Evolutionary conservation across 1,284 basidiomycete genomes (phyloP).

Genomic region (Puccinia coronata): DNA sequence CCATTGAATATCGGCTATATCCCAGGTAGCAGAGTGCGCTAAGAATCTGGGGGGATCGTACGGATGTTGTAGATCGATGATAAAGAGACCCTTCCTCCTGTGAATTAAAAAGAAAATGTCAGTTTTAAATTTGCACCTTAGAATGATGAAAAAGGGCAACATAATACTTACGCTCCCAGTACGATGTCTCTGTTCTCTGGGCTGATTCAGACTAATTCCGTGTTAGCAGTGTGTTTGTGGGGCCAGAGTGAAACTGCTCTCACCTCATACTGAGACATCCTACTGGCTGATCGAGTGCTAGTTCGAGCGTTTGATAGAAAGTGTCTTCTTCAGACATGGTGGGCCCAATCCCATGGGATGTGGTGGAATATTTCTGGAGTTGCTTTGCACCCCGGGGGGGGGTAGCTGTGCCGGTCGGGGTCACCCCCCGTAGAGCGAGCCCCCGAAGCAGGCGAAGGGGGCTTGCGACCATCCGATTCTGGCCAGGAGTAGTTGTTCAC

Average conservation of each 20-base stretch:
- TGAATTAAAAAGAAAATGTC: neutral
- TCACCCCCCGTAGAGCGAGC: too few species aligned
- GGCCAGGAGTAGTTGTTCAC: too few species aligned
- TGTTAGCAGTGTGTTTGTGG: conserved; percentile 63
- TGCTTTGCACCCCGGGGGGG: too few species aligned
- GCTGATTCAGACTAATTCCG: conserved; percentile 65
- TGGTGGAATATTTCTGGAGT: too few species aligned
- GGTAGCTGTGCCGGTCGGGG: too few species aligned
- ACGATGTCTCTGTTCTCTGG: conserved; percentile 76
- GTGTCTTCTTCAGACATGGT: too few species aligned
- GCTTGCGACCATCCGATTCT: too few species aligned
- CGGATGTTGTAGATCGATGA: conserved; percentile 87
- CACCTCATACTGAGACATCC: conserved; percentile 53
- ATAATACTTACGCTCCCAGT: conserved; percentile 68
- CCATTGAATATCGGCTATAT: conserved; percentile 92
- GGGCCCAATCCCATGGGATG: too few species aligned
- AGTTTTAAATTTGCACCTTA: conserved; percentile 17
- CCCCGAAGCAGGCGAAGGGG: too few species aligned
- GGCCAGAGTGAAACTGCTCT: too few species aligned
- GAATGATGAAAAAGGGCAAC: conserved; percentile 7
- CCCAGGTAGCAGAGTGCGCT: conserved; percentile 94
- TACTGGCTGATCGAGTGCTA: conserved; percentile 60
- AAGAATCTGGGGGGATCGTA: conserved; percentile 85
- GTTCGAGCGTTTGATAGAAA: conserved; percentile 46
- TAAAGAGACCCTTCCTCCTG: conserved; percentile 88